Conservation (phyloP, 106 monocot species). For the Narthecium ossifragum region DNA sequence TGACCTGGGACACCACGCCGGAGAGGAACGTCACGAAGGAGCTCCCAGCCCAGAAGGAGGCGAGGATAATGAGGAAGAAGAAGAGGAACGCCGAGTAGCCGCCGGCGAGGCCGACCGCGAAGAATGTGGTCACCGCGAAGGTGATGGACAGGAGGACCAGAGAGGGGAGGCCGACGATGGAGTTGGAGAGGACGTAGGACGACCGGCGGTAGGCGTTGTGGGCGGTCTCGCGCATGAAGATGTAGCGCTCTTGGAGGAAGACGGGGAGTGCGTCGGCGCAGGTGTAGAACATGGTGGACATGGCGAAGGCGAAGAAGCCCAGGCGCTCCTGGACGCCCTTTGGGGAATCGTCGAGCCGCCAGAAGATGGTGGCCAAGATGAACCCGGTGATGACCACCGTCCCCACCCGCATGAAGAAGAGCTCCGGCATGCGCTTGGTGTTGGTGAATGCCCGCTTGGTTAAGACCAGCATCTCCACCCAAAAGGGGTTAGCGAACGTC, state of each 20-base stretch:
- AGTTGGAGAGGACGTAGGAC: constrained; percentile 87
- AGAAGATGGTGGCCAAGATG: constrained; percentile 90
- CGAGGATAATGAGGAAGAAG: constrained; percentile 70
- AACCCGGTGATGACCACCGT: constrained; percentile 78
- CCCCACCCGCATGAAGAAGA: constrained; percentile 58
- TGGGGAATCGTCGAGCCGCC: constrained; percentile 79
- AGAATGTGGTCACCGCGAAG: constrained; percentile 78
- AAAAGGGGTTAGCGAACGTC: constrained; percentile 81
- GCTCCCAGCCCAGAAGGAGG: constrained; percentile 88
- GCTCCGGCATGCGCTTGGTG: constrained; percentile 49
- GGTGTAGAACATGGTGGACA: constrained; percentile 92
- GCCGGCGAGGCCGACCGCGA: constrained; percentile 79
- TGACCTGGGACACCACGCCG: constrained; percentile 66
- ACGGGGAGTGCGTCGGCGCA: constrained; percentile 91
- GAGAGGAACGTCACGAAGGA: constrained; percentile 93
- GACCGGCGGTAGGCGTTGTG: constrained; percentile 97
- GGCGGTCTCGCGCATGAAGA: constrained; percentile 94
- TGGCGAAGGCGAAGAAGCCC: constrained; percentile 91
- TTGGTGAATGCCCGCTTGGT: constrained; percentile 39
- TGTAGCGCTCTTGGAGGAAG: constrained; percentile 90
- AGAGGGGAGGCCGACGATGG: constrained; percentile 60
- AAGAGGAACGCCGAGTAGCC: constrained; percentile 59
- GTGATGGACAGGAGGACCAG: constrained; percentile 57
- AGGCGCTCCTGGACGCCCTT: constrained; percentile 79
- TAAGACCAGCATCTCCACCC: constrained; percentile 49